Evolutionary conservation across 1,284 basidiomycete genomes (phyloP).

Genomic region (Fomitopsis betulina): DNA sequence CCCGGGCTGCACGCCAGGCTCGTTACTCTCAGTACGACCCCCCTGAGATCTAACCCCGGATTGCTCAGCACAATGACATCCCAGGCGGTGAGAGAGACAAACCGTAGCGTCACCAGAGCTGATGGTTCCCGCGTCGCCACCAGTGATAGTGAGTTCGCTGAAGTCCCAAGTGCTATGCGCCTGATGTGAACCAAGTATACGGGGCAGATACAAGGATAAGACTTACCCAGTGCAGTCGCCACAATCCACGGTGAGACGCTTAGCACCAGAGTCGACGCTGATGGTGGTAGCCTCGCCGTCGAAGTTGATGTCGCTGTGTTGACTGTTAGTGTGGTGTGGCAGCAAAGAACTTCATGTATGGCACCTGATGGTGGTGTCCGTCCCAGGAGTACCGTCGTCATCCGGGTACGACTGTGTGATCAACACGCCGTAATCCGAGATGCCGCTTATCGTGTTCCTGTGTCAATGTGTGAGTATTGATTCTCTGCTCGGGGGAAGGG

Average conservation of each 20-base stretch:
- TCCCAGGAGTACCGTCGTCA: conserved; percentile 34
- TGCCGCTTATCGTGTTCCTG: conserved; percentile 22
- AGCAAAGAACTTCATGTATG: neutral
- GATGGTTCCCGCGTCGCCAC: conserved; percentile 33
- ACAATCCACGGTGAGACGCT: conserved; percentile 30
- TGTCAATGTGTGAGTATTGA: neutral
- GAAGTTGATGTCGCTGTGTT: conserved; percentile 26
- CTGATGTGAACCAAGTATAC: neutral
- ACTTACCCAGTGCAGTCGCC: conserved; percentile 26
- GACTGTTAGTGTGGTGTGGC: no score
- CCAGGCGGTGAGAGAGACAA: neutral
- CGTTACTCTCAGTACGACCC: neutral
- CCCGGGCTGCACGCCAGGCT: no score
- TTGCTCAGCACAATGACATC: neutral
- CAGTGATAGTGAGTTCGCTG: conserved; percentile 39
- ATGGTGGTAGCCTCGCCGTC: conserved; percentile 22
- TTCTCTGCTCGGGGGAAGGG: neutral
- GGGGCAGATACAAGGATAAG: neutral
- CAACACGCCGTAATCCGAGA: conserved; percentile 32
- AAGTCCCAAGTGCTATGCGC: conserved; percentile 45
- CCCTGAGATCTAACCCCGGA: neutral
- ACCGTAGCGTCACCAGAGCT: conserved; percentile 18
- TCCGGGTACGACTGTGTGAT: conserved; percentile 38
- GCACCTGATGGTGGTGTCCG: conserved; percentile 27
- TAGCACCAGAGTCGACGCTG: conserved; percentile 22